Evolutionary conservation across 768 basidiomycete genomes (phyloP).

Genomic region (Udeniomyces megalosporus): DNA sequence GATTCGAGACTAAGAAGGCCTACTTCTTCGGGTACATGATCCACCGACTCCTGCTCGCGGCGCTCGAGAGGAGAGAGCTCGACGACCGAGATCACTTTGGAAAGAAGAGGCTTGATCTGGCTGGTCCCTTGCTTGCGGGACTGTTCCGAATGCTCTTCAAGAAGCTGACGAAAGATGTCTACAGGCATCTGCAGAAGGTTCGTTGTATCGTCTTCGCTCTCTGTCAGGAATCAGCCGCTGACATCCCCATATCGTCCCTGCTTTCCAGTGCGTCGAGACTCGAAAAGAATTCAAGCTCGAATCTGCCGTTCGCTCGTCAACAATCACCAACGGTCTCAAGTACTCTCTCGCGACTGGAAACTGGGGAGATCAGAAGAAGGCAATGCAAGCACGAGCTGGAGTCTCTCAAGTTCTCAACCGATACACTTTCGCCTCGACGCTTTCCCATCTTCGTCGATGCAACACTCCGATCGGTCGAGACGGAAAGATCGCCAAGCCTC

Average conservation of each 20-base stretch:
- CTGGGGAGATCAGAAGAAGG: conserved; percentile 99
- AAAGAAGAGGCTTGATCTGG: conserved; percentile 90
- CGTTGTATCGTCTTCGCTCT: too few relatives aligned
- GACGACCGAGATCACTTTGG: conserved; percentile 99
- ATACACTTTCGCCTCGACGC: conserved; percentile 94
- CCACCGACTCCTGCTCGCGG: conserved; percentile 81
- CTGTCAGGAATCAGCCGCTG: too few relatives aligned
- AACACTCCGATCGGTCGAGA: conserved; percentile 97
- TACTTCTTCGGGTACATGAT: conserved; percentile 99
- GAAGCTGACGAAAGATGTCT: conserved; percentile 91
- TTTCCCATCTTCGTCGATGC: conserved; percentile 93
- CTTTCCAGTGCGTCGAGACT: conserved; percentile 73
- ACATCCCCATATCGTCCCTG: not conserved
- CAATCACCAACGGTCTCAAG: conserved; percentile 93
- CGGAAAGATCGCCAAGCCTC: conserved; percentile 97
- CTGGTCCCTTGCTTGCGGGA: conserved; percentile 88
- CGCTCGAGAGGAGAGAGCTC: conserved; percentile 80
- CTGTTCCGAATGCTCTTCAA: conserved; percentile 95
- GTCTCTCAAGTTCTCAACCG: conserved; percentile 97
- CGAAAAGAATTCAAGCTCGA: conserved; percentile 87
- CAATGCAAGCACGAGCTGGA: conserved; percentile 93
- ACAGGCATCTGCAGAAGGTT: conserved; percentile 95
- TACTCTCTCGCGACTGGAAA: conserved; percentile 97
- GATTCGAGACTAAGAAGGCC: conserved; percentile 93
- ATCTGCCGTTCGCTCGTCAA: conserved; percentile 84